These are phyloP conservation scores for Nitzschia sp. DNA, from an alignment of 108 stramenopile genomes.

Conservation along the genomic window DNA sequence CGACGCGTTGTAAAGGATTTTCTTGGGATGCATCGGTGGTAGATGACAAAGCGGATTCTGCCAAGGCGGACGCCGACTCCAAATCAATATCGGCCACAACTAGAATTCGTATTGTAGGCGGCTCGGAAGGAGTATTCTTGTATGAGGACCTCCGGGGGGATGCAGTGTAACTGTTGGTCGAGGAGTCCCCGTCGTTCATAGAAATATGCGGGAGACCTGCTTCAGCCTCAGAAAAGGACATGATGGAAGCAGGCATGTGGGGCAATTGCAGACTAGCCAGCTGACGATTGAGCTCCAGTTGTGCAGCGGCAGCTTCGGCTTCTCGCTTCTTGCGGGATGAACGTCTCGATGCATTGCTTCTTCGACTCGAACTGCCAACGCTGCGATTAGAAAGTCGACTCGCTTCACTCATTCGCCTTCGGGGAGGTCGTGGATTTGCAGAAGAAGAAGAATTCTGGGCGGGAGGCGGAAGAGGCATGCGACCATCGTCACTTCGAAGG, in stretches of 20 bases:
- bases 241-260: constrained; percentile 31
- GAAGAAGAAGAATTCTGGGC: no score
- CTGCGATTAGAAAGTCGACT: neutral
- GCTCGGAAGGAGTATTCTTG: neutral
- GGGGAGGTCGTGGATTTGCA: no score
- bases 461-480: no score
- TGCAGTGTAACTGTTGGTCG: neutral
- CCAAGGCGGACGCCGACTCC: constrained; percentile 45
- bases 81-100: constrained; percentile 58
- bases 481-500: no score
- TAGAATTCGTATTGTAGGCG: constrained; percentile 49
- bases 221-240: neutral
- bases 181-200: neutral
- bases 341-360: neutral
- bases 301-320: neutral
- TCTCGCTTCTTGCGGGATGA: neutral
- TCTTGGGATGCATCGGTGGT: neutral
- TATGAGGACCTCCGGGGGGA: neutral
- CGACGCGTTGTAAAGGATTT: constrained; percentile 31
- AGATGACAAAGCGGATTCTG: constrained; percentile 41
- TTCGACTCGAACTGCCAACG: neutral
- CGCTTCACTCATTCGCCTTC: no score
- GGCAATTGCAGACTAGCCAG: constrained; percentile 34
- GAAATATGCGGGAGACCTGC: neutral
- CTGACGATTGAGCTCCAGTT: constrained; percentile 1